Evolutionary conservation across 805 yeast genomes (phyloP).

Genomic region (Ogataea kodamae): DNA sequence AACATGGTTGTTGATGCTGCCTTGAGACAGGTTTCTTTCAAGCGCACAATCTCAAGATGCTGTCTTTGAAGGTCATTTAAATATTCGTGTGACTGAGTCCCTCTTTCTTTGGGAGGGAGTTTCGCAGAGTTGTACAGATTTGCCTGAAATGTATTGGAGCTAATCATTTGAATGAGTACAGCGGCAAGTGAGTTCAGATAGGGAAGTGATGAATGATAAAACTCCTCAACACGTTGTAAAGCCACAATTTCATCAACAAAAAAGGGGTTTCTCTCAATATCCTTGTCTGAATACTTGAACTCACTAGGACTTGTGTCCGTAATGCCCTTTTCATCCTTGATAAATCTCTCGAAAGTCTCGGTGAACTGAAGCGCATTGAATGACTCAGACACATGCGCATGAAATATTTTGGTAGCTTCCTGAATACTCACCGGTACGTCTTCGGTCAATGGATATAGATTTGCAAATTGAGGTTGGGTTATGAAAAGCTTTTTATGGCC

Average conservation of each 20-base stretch:
- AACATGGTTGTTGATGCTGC: constrained; percentile 52
- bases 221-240: constrained; percentile 54
- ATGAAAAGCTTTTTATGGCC: constrained; percentile 32
- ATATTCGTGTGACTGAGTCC: constrained; percentile 7
- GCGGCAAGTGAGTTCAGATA: constrained; percentile 60
- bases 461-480: constrained; percentile 33
- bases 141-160: constrained; percentile 39
- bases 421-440: constrained; percentile 68
- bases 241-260: constrained; percentile 37
- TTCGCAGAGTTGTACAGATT: constrained; percentile 25
- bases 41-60: constrained; percentile 51
- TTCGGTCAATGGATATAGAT: constrained; percentile 29
- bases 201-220: constrained; percentile 52
- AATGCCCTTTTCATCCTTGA: constrained; percentile 53
- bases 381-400: constrained; percentile 58
- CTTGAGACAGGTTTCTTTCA: constrained; percentile 62
- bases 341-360: constrained; percentile 65
- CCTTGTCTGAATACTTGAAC: constrained; percentile 27
- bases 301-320: not conserved
- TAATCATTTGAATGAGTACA: constrained; percentile 62
- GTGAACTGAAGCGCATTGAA: constrained; percentile 69
- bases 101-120: no score
- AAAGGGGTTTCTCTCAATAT: constrained; percentile 34
- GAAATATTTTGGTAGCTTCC: constrained; percentile 73
- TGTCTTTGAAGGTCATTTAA: constrained; percentile 30